phyloP scores from a whole-genome alignment of 306 rosid genomes.

The Ziziphus jujuba region DNA sequence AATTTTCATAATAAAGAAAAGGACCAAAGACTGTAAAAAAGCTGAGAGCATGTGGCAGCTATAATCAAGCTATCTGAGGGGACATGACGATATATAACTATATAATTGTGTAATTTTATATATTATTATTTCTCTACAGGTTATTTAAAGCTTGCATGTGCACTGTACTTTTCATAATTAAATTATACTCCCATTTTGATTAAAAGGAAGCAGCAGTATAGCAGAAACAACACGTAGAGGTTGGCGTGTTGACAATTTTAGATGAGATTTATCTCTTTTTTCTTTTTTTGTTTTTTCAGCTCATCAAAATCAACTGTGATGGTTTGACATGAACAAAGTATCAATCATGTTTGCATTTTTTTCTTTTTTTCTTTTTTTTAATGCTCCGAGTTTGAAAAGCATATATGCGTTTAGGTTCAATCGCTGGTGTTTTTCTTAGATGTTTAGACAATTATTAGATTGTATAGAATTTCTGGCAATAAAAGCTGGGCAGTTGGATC shows the following conservation, averaged over 20 bases:
- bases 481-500: slow-evolving; percentile 8
- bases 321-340: slow-evolving; percentile 14
- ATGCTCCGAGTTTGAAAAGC: background rate
- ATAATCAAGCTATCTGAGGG: slow-evolving; percentile 30
- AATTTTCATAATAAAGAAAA: slow-evolving; percentile 20
- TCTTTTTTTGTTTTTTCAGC: background rate
- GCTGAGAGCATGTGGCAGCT: slow-evolving; percentile 49
- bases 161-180: slow-evolving; percentile 38
- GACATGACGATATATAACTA: slow-evolving; percentile 27
- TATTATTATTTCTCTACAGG: too few relatives aligned
- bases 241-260: slow-evolving; percentile 26
- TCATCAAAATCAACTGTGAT: slow-evolving; percentile 13
- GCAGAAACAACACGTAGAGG: slow-evolving; percentile 27
- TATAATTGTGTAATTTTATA: too few relatives aligned
- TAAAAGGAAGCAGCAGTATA: slow-evolving; percentile 16
- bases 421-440: background rate
- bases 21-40: slow-evolving; percentile 25
- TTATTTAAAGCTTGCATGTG: too few relatives aligned
- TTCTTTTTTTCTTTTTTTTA: background rate
- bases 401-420: background rate
- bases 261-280: background rate
- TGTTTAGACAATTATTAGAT: background rate
- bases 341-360: slow-evolving; percentile 1
- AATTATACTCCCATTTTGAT: slow-evolving; percentile 5
- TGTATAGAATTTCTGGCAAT: background rate